Evolutionary conservation across 148 eudicot species (phyloP).

Genomic region (Chenopodium suecicum): DNA sequence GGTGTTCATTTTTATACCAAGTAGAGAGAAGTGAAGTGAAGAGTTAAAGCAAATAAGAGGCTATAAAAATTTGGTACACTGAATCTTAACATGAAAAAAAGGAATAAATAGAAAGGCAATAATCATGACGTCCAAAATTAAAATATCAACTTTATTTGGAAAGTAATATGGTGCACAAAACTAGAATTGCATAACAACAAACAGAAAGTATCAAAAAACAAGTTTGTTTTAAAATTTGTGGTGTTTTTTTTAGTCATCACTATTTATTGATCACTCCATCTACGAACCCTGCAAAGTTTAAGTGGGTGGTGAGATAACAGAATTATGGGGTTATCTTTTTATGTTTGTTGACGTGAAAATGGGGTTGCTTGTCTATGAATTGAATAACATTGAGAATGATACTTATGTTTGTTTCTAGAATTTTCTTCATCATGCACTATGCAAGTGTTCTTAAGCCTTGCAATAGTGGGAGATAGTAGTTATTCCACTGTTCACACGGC

Average conservation of each 20-base stretch:
- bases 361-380: not conserved
- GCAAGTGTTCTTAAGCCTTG: not conserved
- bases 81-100: no score
- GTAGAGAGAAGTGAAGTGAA: not conserved
- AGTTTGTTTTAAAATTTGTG: not conserved
- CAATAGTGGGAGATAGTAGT: not conserved
- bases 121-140: not conserved
- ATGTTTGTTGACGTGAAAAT: not conserved
- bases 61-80: not conserved
- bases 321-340: not conserved
- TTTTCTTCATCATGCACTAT: no score
- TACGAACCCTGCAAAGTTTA: not conserved
- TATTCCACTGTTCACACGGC: not conserved
- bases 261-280: not conserved
- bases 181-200: not conserved
- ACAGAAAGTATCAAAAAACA: not conserved
- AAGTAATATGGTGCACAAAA: not conserved
- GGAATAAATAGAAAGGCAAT: not conserved
- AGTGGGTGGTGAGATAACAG: not conserved
- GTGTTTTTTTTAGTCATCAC: not conserved
- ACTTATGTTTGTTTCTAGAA: not conserved
- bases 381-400: not conserved
- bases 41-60: not conserved
- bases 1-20: no score
- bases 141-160: not conserved